Conservation (phyloP, 2,329 filamentous ascomycete species). For the Scolecobasidium constrictum region DNA sequence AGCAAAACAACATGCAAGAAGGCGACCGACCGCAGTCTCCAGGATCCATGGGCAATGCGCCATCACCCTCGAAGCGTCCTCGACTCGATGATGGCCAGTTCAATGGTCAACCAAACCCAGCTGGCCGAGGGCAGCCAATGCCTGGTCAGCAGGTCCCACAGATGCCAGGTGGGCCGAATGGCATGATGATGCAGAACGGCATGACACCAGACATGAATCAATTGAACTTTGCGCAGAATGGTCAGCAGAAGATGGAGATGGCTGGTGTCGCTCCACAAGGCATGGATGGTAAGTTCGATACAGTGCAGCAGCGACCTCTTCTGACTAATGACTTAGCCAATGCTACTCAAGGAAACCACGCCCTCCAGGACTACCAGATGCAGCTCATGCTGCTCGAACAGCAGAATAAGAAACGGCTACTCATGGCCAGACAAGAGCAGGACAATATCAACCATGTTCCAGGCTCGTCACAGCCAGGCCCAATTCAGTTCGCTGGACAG, state of each 20-base stretch:
- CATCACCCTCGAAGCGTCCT: slow-evolving; percentile 83
- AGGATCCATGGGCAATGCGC: slow-evolving; percentile 61
- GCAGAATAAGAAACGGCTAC: slow-evolving; percentile 75
- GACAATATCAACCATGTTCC: slow-evolving; percentile 49
- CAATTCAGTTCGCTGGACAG: slow-evolving; percentile 40
- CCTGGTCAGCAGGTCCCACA: slow-evolving; percentile 55
- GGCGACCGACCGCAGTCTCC: slow-evolving; percentile 78
- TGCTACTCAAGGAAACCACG: slow-evolving; percentile 55
- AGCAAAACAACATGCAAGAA: slow-evolving; percentile 73
- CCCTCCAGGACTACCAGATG: slow-evolving; percentile 81
- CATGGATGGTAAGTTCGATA: slow-evolving; percentile 6
- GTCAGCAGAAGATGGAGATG: slow-evolving; percentile 69
- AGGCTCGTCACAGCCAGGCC: slow-evolving; percentile 30
- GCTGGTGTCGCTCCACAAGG: slow-evolving; percentile 66
- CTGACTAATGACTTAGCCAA: slow-evolving; percentile 21
- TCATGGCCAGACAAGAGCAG: slow-evolving; percentile 75
- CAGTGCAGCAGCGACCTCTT: neutral
- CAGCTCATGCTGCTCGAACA: slow-evolving; percentile 79
- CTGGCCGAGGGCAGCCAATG: slow-evolving; percentile 62
- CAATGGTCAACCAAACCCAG: slow-evolving; percentile 68
- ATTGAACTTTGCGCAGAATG: slow-evolving; percentile 56
- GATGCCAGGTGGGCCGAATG: slow-evolving; percentile 38
- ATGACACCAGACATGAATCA: slow-evolving; percentile 67
- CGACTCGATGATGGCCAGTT: slow-evolving; percentile 64
- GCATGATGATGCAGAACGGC: slow-evolving; percentile 56